Percentiles rank a stretch among this genome's conserved stretches.
Evolutionary conservation across 1,284 basidiomycete genomes (phyloP).

Genomic region (Ustilago trichophora): DNA sequence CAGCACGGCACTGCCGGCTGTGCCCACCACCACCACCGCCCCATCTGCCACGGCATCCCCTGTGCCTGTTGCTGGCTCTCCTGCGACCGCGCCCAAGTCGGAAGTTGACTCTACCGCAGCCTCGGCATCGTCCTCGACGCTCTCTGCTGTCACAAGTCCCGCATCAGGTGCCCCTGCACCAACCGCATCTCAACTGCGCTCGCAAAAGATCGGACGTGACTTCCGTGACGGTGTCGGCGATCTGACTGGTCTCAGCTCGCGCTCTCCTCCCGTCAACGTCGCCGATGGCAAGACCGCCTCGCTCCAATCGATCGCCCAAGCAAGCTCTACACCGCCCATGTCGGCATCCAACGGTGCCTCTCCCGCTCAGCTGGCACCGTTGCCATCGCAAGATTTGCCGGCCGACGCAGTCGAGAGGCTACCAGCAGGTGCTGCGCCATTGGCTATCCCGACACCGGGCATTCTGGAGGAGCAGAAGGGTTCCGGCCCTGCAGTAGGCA

Average conservation of each 20-base stretch:
- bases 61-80: slow-evolving; percentile 3
- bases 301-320: slow-evolving; percentile 14
- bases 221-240: slow-evolving; percentile 47
- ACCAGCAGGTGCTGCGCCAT: slow-evolving; percentile 39
- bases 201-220: slow-evolving; percentile 40
- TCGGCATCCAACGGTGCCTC: slow-evolving; percentile 15
- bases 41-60: slow-evolving; percentile 1
- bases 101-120: slow-evolving; percentile 20
- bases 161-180: slow-evolving; percentile 2
- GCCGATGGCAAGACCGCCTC: slow-evolving; percentile 24
- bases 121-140: slow-evolving; percentile 18
- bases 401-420: slow-evolving; percentile 16
- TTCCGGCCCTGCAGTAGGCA: slow-evolving; percentile 17
- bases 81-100: slow-evolving; percentile 4
- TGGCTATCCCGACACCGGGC: slow-evolving; percentile 36
- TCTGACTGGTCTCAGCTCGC: slow-evolving; percentile 45
- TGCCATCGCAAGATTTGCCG: slow-evolving; percentile 2
- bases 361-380: slow-evolving; percentile 1
- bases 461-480: slow-evolving; percentile 37
- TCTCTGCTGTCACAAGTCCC: slow-evolving; percentile 14
- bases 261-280: slow-evolving; percentile 29
- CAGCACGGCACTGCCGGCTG: not conserved
- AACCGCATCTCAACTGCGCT: slow-evolving; percentile 20
- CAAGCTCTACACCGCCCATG: slow-evolving; percentile 28
- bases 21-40: not conserved